Evolutionary conservation across 73 alveolate species (phyloP).

Genomic region (Tetrahymena malaccensis): DNA sequence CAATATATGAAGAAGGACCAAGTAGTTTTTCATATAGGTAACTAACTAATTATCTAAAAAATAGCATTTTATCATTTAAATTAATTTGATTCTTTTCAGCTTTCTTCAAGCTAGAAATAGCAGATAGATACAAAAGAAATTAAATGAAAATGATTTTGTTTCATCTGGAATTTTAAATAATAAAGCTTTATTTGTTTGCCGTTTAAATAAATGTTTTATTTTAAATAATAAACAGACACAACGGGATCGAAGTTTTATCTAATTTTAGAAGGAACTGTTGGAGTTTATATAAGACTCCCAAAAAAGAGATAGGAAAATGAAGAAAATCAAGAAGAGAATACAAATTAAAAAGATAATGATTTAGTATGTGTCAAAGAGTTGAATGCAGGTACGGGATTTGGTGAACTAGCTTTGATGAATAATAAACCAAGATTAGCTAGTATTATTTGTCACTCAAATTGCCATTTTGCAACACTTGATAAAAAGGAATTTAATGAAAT

Average conservation of each 20-base stretch:
- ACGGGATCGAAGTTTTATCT: constrained; percentile 32
- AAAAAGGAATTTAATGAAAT: neutral
- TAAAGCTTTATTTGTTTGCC: neutral
- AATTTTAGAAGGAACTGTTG: constrained; percentile 23
- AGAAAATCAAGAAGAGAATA: neutral
- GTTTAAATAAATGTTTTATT: neutral
- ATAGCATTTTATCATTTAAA: too few relatives aligned
- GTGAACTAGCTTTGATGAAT: constrained; percentile 31
- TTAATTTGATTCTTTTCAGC: too few relatives aligned
- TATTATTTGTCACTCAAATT: constrained; percentile 13
- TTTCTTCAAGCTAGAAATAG: too few relatives aligned
- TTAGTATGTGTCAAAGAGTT: constrained; percentile 11
- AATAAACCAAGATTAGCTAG: constrained; percentile 41
- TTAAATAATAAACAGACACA: neutral
- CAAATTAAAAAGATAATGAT: neutral
- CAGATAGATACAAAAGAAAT: too few relatives aligned
- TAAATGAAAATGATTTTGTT: too few relatives aligned
- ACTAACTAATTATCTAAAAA: neutral
- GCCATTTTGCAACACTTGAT: neutral
- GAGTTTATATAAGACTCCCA: constrained; percentile 21
- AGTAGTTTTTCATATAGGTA: neutral
- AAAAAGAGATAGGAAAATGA: constrained; percentile 9
- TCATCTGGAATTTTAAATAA: too few relatives aligned
- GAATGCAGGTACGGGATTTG: constrained; percentile 13
- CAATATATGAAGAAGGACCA: neutral